Base-by-base conservation (phyloP, 306 rosid species). In the Quercus robur region DNA sequence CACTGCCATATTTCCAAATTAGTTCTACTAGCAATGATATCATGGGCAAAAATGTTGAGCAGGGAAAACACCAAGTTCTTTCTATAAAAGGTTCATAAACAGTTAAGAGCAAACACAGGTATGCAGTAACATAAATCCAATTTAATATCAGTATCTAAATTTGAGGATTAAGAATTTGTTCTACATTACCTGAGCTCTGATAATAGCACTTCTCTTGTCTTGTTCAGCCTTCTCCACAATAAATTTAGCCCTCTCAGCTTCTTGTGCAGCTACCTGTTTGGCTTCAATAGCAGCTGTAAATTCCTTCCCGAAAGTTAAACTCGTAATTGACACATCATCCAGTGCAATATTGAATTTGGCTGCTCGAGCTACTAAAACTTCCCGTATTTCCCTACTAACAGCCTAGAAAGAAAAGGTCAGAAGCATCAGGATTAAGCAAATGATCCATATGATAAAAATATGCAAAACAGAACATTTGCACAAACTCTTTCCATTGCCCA, bases 211-310 rank as follows among this genome's bases (percentile, higher is more conserved):
- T 86, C 72, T 88, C 84, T 90, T 92, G 88, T 92, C 97, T 83
- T 92, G 97, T 73, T 94, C 94, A 73, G 98, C 97, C 77, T 92
- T 90, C 76, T 94, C 97, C 67, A 92, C 97, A 31, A 94, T 90
- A 76, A 86, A 94, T 77, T 94, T 92, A n/a, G 92, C 98, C 81
- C 97, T 92, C 87, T 92, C 98, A 63, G 97, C 97, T 38, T 92
- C 97, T 84, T 94, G 97, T 44, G 97, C 97, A 81, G 97, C 97
- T 77, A 92, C 95, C 77, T 94, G 98, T 86, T 94, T 94, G 82
- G 98, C 97, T 87, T 94, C 97, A 75, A 92, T 92, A 30, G 98
- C 97, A 79, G 82, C 92, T 25, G 90, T 91, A 46, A 92, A 94
- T 80, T 94, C 98, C 82, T 52, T 87, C 79, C 95, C 94, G 35